Evolutionary conservation across 2,329 filamentous ascomycete genomes (phyloP).

Genomic region (Talaromyces verruculosus): DNA sequence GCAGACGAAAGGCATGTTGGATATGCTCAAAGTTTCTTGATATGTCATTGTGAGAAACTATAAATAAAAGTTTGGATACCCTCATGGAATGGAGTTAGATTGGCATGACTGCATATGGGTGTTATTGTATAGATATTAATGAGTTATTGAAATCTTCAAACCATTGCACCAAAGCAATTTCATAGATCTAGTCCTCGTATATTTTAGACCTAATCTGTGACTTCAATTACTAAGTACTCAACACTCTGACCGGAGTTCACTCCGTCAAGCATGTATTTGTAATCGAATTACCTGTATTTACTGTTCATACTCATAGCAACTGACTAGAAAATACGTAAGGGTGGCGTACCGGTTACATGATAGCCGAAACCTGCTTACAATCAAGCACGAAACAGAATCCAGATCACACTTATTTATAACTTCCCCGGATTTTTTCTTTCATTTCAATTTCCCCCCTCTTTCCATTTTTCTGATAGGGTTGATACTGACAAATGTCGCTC

Average conservation of each 20-base stretch:
- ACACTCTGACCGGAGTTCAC: neutral
- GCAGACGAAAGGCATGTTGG: slow-evolving; percentile 83
- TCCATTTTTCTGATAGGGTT: neutral
- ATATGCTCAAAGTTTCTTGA: slow-evolving; percentile 57
- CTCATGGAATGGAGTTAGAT: slow-evolving; percentile 21
- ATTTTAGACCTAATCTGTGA: neutral
- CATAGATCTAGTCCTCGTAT: neutral
- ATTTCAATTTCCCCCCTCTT: neutral
- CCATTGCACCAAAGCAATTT: neutral
- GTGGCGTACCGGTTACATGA: slow-evolving; percentile 19
- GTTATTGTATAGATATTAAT: slow-evolving; percentile 10
- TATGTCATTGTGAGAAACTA: neutral
- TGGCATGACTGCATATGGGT: slow-evolving; percentile 13
- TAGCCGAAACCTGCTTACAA: slow-evolving; percentile 14
- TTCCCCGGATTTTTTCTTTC: slow-evolving; percentile 6
- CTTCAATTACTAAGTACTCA: neutral
- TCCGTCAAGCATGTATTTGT: neutral
- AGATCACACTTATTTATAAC: neutral
- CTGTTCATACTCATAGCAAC: no score
- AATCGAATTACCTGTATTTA: neutral
- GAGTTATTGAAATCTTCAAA: neutral
- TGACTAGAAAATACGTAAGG: neutral
- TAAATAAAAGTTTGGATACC: slow-evolving; percentile 21
- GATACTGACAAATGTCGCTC: slow-evolving; percentile 16
- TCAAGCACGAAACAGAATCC: neutral